Conservation (phyloP, 257 asterid genomes). For the Solanum habrochaites region DNA sequence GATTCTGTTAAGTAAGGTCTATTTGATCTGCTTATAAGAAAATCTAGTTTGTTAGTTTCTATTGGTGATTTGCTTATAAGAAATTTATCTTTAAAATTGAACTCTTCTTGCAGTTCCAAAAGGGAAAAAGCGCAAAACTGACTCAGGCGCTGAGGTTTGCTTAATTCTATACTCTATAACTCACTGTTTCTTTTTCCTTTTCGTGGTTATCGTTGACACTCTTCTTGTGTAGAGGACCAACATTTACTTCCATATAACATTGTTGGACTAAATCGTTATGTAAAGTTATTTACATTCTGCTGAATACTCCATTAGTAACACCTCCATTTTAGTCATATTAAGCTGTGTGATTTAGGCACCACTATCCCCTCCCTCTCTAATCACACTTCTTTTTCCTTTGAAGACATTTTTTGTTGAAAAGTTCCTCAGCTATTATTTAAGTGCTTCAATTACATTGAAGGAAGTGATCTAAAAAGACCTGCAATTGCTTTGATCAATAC, state of each 20-base stretch:
- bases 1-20: neutral
- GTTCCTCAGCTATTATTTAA: neutral
- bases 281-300: neutral
- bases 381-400: neutral
- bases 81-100: neutral
- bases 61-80: neutral
- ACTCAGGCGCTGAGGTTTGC: constrained; percentile 60
- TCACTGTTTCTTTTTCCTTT: neutral
- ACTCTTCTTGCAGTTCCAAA: constrained; percentile 41
- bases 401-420: neutral
- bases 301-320: neutral
- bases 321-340: neutral
- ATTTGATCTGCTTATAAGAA: neutral
- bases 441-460: neutral
- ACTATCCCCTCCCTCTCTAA: neutral
- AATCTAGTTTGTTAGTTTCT: neutral
- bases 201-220: neutral
- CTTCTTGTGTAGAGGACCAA: neutral
- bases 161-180: neutral
- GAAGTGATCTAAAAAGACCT: neutral
- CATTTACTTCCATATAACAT: neutral
- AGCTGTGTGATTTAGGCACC: neutral
- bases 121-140: constrained; percentile 78
- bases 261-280: neutral
- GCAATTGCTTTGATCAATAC: neutral